Percentiles rank a stretch among this genome's conserved stretches.
phyloP scores from a whole-genome alignment of 495 filamentous ascomycete genomes.

The Podospora tetraspora region DNA sequence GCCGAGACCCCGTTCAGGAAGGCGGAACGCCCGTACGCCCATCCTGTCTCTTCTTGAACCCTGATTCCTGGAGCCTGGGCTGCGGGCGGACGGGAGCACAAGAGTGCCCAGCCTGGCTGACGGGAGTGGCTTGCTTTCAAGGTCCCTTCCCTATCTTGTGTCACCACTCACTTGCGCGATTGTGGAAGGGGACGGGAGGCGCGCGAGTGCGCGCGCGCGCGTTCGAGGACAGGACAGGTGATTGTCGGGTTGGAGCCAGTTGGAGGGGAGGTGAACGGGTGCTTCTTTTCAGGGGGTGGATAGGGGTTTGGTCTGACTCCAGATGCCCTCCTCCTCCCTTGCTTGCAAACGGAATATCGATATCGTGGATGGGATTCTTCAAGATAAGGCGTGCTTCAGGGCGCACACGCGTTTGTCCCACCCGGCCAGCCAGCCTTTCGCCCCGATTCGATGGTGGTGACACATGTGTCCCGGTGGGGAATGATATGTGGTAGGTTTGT shows the following conservation, averaged over 20 bases:
- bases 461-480: neutral
- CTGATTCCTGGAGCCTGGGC: neutral
- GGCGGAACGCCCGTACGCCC: neutral
- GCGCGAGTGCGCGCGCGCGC: neutral
- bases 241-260: neutral
- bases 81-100: neutral
- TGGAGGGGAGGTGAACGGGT: neutral
- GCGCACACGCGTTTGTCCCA: neutral
- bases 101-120: neutral
- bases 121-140: neutral
- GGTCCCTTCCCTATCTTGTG: neutral
- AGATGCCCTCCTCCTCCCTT: neutral
- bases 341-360: neutral
- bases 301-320: neutral
- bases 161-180: neutral
- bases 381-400: neutral
- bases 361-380: neutral
- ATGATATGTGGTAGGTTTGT: neutral
- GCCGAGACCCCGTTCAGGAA: neutral
- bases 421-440: neutral
- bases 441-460: neutral
- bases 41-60: neutral
- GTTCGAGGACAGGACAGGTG: neutral
- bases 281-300: neutral
- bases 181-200: neutral